Percentiles rank a stretch among this genome's conserved stretches.
These are phyloP conservation scores for Fusarium sp. DNA, from an alignment of 2,329 filamentous ascomycete genomes.

Conservation along the genomic window DNA sequence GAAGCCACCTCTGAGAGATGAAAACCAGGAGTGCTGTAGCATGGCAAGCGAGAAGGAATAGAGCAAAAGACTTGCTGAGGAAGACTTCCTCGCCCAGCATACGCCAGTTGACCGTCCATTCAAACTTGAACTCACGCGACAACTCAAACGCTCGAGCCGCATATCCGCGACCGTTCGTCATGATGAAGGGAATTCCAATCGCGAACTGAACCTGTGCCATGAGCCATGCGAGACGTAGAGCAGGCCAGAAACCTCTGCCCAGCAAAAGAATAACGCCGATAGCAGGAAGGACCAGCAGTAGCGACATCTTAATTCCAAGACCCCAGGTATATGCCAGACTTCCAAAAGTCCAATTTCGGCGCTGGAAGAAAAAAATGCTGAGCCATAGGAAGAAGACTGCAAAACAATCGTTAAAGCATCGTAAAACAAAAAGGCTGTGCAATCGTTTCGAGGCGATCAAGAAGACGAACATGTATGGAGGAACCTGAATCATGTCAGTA, in stretches of 20 bases:
- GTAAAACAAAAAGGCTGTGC: slow-evolving; percentile 91
- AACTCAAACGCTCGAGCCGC: slow-evolving; percentile 88
- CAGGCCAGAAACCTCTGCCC: slow-evolving; percentile 73
- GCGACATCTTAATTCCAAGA: slow-evolving; percentile 94
- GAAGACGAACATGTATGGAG: slow-evolving; percentile 88
- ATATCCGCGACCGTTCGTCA: slow-evolving; percentile 76
- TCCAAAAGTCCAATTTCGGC: slow-evolving; percentile 77
- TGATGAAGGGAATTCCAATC: slow-evolving; percentile 75
- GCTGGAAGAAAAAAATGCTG: slow-evolving; percentile 83
- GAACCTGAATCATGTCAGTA: slow-evolving; percentile 64
- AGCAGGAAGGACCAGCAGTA: slow-evolving; percentile 85
- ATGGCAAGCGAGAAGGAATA: slow-evolving; percentile 75
- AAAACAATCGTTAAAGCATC: slow-evolving; percentile 96
- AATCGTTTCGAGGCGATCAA: slow-evolving; percentile 90
- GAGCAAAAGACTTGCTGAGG: slow-evolving; percentile 75
- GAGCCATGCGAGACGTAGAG: slow-evolving; percentile 75
- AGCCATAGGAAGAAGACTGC: slow-evolving; percentile 86
- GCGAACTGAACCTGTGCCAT: slow-evolving; percentile 83
- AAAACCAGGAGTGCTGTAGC: slow-evolving; percentile 74
- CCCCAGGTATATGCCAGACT: slow-evolving; percentile 80
- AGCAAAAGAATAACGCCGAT: slow-evolving; percentile 82
- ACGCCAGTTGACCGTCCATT: slow-evolving; percentile 99
- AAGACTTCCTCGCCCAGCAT: slow-evolving; percentile 90
- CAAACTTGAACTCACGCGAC: slow-evolving; percentile 90
- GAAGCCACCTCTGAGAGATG: slow-evolving; percentile 76